Base-by-base conservation (phyloP, 306 rosid species). In the Lathyrus aphaca region DNA sequence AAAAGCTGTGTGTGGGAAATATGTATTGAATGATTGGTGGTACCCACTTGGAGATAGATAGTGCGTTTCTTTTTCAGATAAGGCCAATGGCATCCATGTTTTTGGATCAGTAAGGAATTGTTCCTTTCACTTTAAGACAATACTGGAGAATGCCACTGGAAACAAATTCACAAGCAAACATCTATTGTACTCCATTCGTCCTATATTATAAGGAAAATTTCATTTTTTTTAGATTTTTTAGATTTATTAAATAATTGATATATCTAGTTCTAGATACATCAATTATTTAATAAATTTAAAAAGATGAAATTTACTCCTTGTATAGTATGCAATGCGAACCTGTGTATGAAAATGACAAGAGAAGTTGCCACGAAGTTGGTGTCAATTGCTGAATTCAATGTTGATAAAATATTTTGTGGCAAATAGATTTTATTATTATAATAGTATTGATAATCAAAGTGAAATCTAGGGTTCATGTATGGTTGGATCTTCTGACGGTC, bases 31-130 rank as follows among this genome's bases (percentile, higher is more conserved):
- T 35, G 32, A 59, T 37, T 25, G 10, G 42, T 39, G 68, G 46
- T 58, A 30, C 65, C 65, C 44, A 59, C 65, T 37, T 59, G 40
- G 18, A 56, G 63, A 21, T 25, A 53, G 35, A 23, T 53, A 46
- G 21, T 18, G 56, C 6, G 10, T 50, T 18, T 17, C 7, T 9
- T 18, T 17, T 50, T 50, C 13, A 17, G 39, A 35, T 5, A 17
- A 18, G 5, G 5, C 25, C 13, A 17, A 50, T 18, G 9, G 27
- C 29, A 50, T 50, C 27, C 9, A 46, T 15, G n/a, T 46, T 15
- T 46, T 46, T 6, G 21, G 53, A 46, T 15, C 21, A 15, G 21
- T 46, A 6, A 35, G 39, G 21, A 46, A 43, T n/a, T 19, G 51
- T 45, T 5, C 9, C 55, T 16, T 49, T 49, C 55, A 49, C 55